Evolutionary conservation across 139 green algal genomes (phyloP), one percentile per base, ranked within the genome.

Genomic region (Haematococcus lacustris): DNA sequence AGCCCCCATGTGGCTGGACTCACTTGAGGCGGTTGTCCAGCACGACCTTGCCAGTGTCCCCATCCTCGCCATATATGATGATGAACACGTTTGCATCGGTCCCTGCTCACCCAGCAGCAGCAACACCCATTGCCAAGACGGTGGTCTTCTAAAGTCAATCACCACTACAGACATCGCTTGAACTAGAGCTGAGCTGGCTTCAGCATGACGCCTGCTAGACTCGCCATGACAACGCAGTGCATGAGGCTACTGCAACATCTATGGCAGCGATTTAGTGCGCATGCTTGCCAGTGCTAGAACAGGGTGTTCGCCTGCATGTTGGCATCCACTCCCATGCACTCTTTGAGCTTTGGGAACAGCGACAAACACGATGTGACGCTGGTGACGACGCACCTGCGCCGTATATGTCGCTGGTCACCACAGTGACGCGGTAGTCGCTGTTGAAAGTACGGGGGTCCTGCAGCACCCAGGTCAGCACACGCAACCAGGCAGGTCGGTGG

Each of bases 71-170:
- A 25, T 75, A 72, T 5, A 93, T 70, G 37, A 78, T 71, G 21
- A 91, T 77, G 68, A 82, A 88, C 43, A 93, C 87, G 40, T 89
- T 89, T 33, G 82, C 82, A 61, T 87, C 80, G 5, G 87, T 91
- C 47, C 83, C 85, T 4, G 85, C n/a, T n/a, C n/a, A n/a, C n/a
- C n/a, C n/a, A n/a, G n/a, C n/a, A n/a, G n/a, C n/a, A n/a, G n/a
- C n/a, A n/a, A n/a, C n/a, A n/a, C 47, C 47, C 13, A 57, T 13
- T 28, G 47, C 47, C 13, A 57, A n/a, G 47, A 13, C 47, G 13
- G 21, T 57, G 47, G 21, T 28, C 47, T 21, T 21, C 47, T 28
- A 57, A 57, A 57, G 47, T 21, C 13, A 57, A 13, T 57, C 47
- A 57, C 47, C 13, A n/a, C n/a, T n/a, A n/a, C n/a, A n/a, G n/a